These are phyloP conservation scores for Penicillium argentinense DNA, from an alignment of 495 filamentous ascomycete species.

Conservation along the genomic window DNA sequence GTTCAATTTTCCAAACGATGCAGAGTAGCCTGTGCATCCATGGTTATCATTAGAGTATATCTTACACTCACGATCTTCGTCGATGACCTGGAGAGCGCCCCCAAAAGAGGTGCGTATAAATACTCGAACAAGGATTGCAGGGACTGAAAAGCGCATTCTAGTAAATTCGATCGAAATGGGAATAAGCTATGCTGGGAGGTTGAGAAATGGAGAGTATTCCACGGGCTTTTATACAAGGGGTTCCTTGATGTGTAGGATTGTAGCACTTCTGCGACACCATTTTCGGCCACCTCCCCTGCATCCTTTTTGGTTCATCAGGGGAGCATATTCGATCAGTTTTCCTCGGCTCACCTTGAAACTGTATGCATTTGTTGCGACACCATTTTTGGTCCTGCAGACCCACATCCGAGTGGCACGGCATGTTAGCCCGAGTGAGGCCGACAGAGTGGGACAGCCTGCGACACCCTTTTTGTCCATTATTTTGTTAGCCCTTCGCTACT, in stretches of 20 bases:
- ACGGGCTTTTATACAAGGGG: too few relatives aligned
- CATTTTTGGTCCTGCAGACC: slow-evolving; percentile 3
- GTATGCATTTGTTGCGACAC: neutral
- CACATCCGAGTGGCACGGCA: neutral
- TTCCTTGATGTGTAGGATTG: too few relatives aligned
- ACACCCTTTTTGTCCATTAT: neutral
- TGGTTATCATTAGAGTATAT: slow-evolving; percentile 4
- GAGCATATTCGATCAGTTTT: too few relatives aligned
- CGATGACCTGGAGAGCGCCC: slow-evolving; percentile 2
- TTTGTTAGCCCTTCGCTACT: too few relatives aligned
- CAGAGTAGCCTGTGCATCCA: slow-evolving; percentile 4
- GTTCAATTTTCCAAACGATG: slow-evolving; percentile 2
- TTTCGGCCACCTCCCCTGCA: too few relatives aligned
- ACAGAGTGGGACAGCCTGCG: neutral
- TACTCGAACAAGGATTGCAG: neutral
- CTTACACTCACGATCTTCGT: neutral
- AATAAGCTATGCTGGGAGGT: neutral
- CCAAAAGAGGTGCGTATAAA: neutral
- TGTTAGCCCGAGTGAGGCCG: too few relatives aligned
- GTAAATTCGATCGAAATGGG: neutral
- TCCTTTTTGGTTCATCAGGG: too few relatives aligned
- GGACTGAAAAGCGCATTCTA: slow-evolving; percentile 1
- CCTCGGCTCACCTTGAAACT: neutral
- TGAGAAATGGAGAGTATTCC: too few relatives aligned
- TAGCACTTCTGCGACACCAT: too few relatives aligned